phyloP scores from a whole-genome alignment of 2,329 filamentous ascomycete species.

The Pezicula rhizophila region DNA sequence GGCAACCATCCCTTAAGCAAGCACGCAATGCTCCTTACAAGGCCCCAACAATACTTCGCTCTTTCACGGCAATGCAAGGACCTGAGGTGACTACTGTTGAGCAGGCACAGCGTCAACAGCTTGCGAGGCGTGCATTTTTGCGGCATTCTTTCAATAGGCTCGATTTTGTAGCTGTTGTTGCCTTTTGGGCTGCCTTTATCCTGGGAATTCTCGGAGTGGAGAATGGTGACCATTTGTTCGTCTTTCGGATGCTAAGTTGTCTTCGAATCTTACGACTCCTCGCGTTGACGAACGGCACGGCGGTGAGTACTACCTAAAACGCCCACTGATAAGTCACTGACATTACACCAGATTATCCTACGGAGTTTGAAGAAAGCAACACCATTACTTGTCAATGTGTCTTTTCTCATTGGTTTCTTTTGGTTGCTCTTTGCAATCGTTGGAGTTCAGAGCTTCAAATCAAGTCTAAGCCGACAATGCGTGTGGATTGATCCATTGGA shows the following conservation, averaged over 20 bases:
- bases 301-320: conserved; percentile 48
- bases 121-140: conserved; percentile 86
- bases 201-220: conserved; percentile 68
- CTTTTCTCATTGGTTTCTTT: conserved; percentile 92
- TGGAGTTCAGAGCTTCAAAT: conserved; percentile 93
- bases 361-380: conserved; percentile 93
- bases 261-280: conserved; percentile 88
- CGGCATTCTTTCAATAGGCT: conserved; percentile 93
- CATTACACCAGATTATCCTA: conserved; percentile 65
- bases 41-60: conserved; percentile 21
- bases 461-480: conserved; percentile 70
- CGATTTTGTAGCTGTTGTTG: conserved; percentile 89
- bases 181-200: conserved; percentile 87
- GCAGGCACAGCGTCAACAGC: conserved; percentile 75
- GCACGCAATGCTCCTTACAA: conserved; percentile 15
- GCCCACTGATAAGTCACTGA: neutral
- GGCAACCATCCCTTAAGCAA: conserved; percentile 38
- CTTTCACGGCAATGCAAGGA: conserved; percentile 58
- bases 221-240: conserved; percentile 64
- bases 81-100: conserved; percentile 52
- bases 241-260: conserved; percentile 96
- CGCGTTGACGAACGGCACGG: conserved; percentile 86
- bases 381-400: conserved; percentile 84
- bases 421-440: conserved; percentile 97
- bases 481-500: conserved; percentile 66